phyloP scores from a whole-genome alignment of 2,329 filamentous ascomycete species.

The Dichotomopilus funicola region DNA sequence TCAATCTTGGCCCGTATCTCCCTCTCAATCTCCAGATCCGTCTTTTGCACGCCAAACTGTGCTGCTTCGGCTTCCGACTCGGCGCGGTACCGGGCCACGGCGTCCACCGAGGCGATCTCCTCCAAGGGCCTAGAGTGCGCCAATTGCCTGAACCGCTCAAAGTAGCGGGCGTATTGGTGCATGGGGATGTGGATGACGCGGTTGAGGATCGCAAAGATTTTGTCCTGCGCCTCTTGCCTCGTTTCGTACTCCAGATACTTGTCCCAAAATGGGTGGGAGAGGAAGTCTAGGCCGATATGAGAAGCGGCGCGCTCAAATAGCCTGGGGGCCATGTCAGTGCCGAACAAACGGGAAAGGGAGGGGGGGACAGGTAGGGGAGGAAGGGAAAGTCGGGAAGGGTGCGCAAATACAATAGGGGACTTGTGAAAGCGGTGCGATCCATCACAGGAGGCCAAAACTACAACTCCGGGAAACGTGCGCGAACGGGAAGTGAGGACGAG shows the following conservation, averaged over 20 bases:
- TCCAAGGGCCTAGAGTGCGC: conserved; percentile 64
- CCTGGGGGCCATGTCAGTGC: conserved; percentile 46
- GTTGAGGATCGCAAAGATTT: conserved; percentile 74
- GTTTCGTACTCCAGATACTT: conserved; percentile 98
- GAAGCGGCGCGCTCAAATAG: conserved; percentile 86
- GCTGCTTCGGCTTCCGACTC: conserved; percentile 64
- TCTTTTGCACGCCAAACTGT: conserved; percentile 43
- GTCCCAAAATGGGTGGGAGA: conserved; percentile 96
- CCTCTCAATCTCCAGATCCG: conserved; percentile 74
- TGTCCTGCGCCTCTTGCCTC: conserved; percentile 74
- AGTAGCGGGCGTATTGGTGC: conserved; percentile 94
- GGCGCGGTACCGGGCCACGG: conserved; percentile 59
- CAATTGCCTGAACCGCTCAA: conserved; percentile 77
- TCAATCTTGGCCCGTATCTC: conserved; percentile 78
- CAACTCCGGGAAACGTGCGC: conserved; percentile 27
- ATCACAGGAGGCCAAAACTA: conserved; percentile 38
- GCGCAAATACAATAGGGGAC: conserved; percentile 57
- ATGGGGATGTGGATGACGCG: conserved; percentile 85
- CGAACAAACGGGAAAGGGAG: neutral
- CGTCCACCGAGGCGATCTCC: conserved; percentile 65
- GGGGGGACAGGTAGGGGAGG: conserved; percentile 23
- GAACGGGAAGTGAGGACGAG: conserved; percentile 29
- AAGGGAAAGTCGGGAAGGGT: conserved; percentile 36
- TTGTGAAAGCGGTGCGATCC: conserved; percentile 46
- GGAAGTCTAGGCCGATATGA: conserved; percentile 84